These are phyloP conservation scores for Magnolia kwangsiensis DNA, from an alignment of 164 flowering plant species.

Conservation along the genomic window DNA sequence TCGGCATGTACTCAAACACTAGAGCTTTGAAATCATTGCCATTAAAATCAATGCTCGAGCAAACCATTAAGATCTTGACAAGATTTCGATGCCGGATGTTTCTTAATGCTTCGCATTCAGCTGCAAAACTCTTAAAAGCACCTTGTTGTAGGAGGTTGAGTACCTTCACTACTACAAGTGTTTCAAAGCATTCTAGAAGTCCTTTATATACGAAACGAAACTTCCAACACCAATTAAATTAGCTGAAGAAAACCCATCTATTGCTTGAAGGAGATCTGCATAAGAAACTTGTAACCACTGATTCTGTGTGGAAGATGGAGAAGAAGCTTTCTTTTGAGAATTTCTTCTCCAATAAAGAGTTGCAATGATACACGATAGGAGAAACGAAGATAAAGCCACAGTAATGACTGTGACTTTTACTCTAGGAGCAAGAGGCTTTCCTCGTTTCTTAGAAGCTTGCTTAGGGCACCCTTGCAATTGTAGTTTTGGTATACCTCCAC, in stretches of 20 bases:
- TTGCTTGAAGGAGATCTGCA: conserved; percentile 6
- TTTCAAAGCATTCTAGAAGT: neutral
- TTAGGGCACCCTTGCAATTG: conserved; percentile 18
- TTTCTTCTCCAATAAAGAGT: neutral
- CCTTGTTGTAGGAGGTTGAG: neutral
- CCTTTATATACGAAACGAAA: conserved; percentile 8
- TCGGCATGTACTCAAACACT: conserved; percentile 4
- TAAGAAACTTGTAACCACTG: neutral
- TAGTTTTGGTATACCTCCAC: conserved; percentile 19
- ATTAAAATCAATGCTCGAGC: conserved; percentile 8
- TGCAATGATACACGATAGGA: neutral
- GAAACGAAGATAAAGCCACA: neutral
- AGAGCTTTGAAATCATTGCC: conserved; percentile 11
- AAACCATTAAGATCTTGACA: conserved; percentile 1
- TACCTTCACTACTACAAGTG: neutral
- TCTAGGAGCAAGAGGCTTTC: too few species aligned
- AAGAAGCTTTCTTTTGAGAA: neutral
- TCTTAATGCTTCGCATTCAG: conserved; percentile 3
- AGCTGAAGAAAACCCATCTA: neutral
- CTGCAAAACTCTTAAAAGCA: conserved; percentile 1
- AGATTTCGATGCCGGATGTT: conserved; percentile 9
- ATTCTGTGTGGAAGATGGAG: neutral
- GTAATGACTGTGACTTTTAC: neutral
- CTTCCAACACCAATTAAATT: conserved; percentile 11
- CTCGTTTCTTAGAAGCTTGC: neutral